Percentiles rank a stretch among this genome's conserved stretches.
Conservation (phyloP, 176 grass and related monocot genomes). For the Oryza punctata region DNA sequence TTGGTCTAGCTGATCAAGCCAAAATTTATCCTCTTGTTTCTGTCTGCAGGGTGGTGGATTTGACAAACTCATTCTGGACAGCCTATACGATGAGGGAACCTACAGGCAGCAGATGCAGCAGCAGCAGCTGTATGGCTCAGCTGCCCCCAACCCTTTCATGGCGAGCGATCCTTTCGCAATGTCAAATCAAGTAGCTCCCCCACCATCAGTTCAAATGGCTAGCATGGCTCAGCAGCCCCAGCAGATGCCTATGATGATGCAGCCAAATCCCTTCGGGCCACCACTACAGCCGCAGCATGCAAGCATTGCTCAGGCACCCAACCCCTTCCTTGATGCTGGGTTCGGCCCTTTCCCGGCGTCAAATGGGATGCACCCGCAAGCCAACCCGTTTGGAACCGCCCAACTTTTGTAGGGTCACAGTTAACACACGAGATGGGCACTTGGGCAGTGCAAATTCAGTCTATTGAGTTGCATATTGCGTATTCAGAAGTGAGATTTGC, state of each 20-base stretch:
- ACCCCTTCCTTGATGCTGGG: constrained; percentile 64
- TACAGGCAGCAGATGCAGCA: constrained; percentile 79
- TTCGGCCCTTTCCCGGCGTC: constrained; percentile 54
- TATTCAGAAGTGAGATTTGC: constrained; percentile 15
- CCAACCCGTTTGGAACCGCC: constrained; percentile 54
- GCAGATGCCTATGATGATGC: constrained; percentile 60
- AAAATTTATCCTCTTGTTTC: background rate
- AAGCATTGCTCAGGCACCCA: constrained; percentile 28
- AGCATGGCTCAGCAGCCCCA: constrained; percentile 59
- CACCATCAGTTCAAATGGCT: constrained; percentile 75
- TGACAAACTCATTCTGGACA: constrained; percentile 74
- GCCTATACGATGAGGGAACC: constrained; percentile 71
- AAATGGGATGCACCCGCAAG: constrained; percentile 47
- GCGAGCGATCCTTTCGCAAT: constrained; percentile 59
- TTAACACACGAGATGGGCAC: background rate
- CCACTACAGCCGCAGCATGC: constrained; percentile 38
- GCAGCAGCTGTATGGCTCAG: constrained; percentile 59
- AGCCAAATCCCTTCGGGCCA: constrained; percentile 57
- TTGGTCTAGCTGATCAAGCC: background rate
- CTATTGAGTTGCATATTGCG: constrained; percentile 19
- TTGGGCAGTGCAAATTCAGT: constrained; percentile 4
- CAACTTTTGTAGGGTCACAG: constrained; percentile 53
- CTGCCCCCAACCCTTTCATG: constrained; percentile 83
- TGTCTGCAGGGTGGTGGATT: constrained; percentile 69
- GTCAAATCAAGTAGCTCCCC: constrained; percentile 68